Evolutionary conservation across 352 stramenopile genomes (phyloP).

Genomic region (Phytophthora nicotianae): DNA sequence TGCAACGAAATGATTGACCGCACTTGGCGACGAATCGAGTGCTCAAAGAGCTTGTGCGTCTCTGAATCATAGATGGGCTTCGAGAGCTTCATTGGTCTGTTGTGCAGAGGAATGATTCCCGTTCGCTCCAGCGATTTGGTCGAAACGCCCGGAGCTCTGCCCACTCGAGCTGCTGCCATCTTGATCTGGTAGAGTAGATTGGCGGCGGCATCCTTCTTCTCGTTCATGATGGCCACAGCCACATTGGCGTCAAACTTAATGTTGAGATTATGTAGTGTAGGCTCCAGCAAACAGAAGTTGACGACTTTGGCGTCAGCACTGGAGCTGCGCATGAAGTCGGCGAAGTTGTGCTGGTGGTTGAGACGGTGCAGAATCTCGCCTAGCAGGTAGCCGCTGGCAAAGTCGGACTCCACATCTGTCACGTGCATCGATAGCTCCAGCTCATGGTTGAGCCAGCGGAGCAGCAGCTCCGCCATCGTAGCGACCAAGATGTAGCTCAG

Average conservation of each 20-base stretch:
- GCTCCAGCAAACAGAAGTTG: constrained; percentile 91
- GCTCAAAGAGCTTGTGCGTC: constrained; percentile 72
- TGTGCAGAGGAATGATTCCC: constrained; percentile 59
- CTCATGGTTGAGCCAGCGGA: constrained; percentile 86
- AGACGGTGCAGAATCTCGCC: constrained; percentile 84
- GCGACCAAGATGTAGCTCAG: not conserved
- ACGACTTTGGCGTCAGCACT: constrained; percentile 84
- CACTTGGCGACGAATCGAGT: constrained; percentile 65
- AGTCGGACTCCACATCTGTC: constrained; percentile 72
- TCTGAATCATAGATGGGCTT: constrained; percentile 62
- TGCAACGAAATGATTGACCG: constrained; percentile 54
- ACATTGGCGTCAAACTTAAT: constrained; percentile 81
- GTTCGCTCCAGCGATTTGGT: constrained; percentile 54
- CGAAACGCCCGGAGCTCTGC: constrained; percentile 53
- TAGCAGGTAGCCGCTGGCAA: constrained; percentile 86
- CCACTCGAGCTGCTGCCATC: constrained; percentile 52
- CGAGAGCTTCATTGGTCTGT: constrained; percentile 59
- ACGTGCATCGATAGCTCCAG: constrained; percentile 70
- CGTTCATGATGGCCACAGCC: constrained; percentile 85
- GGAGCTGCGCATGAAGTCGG: constrained; percentile 74
- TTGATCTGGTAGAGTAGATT: constrained; percentile 91
- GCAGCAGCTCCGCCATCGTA: constrained; percentile 74
- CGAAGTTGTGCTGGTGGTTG: constrained; percentile 91
- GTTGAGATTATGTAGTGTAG: constrained; percentile 69
- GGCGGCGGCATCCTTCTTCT: constrained; percentile 53